These are phyloP conservation scores for Coniochaeta sp. DNA, from an alignment of 2,329 filamentous ascomycete species.

Conservation along the genomic window DNA sequence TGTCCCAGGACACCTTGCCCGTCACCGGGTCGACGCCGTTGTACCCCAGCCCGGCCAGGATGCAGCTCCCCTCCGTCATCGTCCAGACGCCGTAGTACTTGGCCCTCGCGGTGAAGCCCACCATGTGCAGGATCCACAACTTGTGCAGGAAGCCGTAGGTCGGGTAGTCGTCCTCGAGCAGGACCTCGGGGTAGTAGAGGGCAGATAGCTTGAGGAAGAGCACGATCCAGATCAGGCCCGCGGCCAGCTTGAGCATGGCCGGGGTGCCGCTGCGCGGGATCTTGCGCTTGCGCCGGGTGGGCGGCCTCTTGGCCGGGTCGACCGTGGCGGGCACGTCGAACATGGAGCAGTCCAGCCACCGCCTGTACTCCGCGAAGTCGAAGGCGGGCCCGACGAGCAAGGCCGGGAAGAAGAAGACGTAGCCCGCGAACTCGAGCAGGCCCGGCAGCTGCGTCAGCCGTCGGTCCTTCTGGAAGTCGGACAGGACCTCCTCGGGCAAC, in stretches of 20 bases:
- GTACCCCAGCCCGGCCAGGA: slow-evolving; percentile 87
- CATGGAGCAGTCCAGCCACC: slow-evolving; percentile 91
- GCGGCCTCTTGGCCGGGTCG: slow-evolving; percentile 79
- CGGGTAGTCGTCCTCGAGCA: slow-evolving; percentile 60
- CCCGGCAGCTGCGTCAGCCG: slow-evolving; percentile 67
- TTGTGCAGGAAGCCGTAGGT: slow-evolving; percentile 62
- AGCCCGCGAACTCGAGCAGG: slow-evolving; percentile 77
- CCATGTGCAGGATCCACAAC: slow-evolving; percentile 74
- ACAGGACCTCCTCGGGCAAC: slow-evolving; percentile 70
- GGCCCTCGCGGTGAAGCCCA: slow-evolving; percentile 71
- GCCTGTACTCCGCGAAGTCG: slow-evolving; percentile 86
- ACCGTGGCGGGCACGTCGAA: slow-evolving; percentile 76
- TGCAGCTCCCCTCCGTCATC: slow-evolving; percentile 88
- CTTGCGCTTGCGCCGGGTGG: slow-evolving; percentile 80
- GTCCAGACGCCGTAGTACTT: slow-evolving; percentile 98
- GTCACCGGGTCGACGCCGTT: slow-evolving; percentile 83
- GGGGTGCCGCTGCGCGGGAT: slow-evolving; percentile 88
- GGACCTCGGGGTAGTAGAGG: slow-evolving; percentile 55
- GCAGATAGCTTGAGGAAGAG: slow-evolving; percentile 66
- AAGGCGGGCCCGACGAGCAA: slow-evolving; percentile 87
- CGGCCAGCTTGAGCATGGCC: slow-evolving; percentile 66
- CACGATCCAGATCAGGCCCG: slow-evolving; percentile 72
- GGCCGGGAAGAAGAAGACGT: slow-evolving; percentile 91
- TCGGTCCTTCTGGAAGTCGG: slow-evolving; percentile 77
- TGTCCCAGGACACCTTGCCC: slow-evolving; percentile 82